phyloP scores from a whole-genome alignment of 768 basidiomycete genomes.

The Lactifluus subvellereus region DNA sequence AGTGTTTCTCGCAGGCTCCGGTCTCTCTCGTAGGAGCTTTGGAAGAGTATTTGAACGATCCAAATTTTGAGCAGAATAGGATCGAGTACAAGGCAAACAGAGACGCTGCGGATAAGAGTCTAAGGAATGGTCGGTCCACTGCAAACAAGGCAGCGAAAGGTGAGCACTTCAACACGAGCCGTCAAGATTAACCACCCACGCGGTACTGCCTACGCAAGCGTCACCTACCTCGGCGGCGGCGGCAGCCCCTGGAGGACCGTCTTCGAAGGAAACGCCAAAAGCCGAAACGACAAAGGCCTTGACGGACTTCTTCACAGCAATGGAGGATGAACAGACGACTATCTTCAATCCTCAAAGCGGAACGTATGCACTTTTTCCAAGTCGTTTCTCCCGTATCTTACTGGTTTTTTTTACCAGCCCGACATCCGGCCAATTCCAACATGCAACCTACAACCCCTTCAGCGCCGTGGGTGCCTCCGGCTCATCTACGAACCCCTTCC shows the following conservation, averaged over 20 bases:
- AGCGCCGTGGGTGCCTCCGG: constrained; percentile 49
- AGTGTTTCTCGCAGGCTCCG: constrained; percentile 57
- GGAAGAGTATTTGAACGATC: constrained; percentile 93
- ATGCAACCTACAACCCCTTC: constrained; percentile 73
- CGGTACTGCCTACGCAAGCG: constrained; percentile 15
- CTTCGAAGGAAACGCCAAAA: constrained; percentile 29
- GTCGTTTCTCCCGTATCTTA: not conserved
- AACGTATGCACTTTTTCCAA: constrained; percentile 36
- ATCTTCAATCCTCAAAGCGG: constrained; percentile 61
- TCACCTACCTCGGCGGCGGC: constrained; percentile 28
- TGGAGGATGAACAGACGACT: constrained; percentile 75
- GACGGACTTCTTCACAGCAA: constrained; percentile 83
- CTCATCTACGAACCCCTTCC: constrained; percentile 45
- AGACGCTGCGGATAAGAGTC: constrained; percentile 47
- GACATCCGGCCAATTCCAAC: constrained; percentile 47
- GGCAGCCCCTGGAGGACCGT: constrained; percentile 28
- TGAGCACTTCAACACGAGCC: constrained; percentile 24
- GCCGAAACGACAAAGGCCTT: constrained; percentile 43
- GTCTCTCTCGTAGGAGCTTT: constrained; percentile 89
- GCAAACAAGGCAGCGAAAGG: constrained; percentile 29
- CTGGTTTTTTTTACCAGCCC: constrained; percentile 34
- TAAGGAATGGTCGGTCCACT: constrained; percentile 24
- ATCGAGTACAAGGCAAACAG: constrained; percentile 87
- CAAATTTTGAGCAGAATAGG: constrained; percentile 94
- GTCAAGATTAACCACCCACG: not conserved